phyloP scores from a whole-genome alignment of 345 rosid genomes.

The Aegle marmelos region DNA sequence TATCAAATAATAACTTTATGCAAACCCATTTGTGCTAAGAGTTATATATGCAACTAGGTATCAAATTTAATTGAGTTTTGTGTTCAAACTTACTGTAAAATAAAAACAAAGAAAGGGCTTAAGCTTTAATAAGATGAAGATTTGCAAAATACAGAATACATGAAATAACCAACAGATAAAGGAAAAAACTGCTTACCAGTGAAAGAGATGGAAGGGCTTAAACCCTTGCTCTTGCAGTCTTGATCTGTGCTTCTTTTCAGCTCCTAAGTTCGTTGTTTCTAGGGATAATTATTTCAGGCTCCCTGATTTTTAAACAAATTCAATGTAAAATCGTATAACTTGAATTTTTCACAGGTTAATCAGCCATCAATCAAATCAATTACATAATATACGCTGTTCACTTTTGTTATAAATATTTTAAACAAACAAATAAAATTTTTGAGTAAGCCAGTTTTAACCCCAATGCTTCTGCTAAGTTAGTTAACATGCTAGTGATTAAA shows the following conservation, averaged over 20 bases:
- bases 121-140: neutral
- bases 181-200: conserved; percentile 4
- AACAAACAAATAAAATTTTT: no score
- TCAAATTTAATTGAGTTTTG: neutral
- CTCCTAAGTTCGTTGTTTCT: neutral
- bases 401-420: no score
- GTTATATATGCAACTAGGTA: neutral
- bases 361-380: no score
- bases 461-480: no score
- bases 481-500: no score
- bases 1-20: neutral
- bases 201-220: neutral
- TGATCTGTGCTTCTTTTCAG: neutral
- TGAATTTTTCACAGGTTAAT: no score
- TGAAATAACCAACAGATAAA: neutral
- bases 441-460: no score
- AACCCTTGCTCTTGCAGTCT: conserved; percentile 1
- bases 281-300: neutral
- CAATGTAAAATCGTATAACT: no score
- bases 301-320: neutral
- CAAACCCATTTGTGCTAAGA: neutral
- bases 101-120: neutral
- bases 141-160: neutral
- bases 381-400: no score
- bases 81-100: neutral